Conservation (phyloP, 2,329 filamentous ascomycete genomes). For the Fusarium cicatricum region DNA sequence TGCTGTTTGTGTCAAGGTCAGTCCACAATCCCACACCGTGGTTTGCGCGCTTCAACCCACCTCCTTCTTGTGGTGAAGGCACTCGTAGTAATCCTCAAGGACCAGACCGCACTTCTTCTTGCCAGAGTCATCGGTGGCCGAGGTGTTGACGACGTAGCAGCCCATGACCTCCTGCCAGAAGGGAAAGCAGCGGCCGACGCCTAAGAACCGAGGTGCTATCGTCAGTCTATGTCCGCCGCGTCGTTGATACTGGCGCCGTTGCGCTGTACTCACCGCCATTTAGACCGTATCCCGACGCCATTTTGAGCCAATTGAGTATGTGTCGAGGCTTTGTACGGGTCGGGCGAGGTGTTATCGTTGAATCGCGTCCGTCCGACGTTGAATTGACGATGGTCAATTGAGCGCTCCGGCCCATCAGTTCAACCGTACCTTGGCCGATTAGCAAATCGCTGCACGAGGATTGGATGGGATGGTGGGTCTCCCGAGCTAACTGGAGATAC, state of each 20-base stretch:
- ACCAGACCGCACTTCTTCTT: constrained; percentile 87
- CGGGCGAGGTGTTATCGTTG: constrained; percentile 33
- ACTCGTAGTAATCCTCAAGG: constrained; percentile 98
- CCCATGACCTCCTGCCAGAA: constrained; percentile 99
- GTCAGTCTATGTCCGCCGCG: constrained; percentile 32
- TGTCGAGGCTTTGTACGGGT: constrained; percentile 39
- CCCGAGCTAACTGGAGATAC: constrained; percentile 20
- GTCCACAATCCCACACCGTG: not conserved
- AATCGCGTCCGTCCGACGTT: constrained; percentile 37
- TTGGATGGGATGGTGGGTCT: constrained; percentile 28
- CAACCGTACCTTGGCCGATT: constrained; percentile 40
- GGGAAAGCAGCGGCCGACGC: constrained; percentile 86
- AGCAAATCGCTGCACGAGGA: constrained; percentile 37
- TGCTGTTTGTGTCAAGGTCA: constrained; percentile 62
- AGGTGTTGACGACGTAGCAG: constrained; percentile 96
- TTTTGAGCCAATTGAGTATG: constrained; percentile 53
- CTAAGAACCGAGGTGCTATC: constrained; percentile 47
- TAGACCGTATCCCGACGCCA: constrained; percentile 86
- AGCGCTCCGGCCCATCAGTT: constrained; percentile 36
- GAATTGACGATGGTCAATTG: constrained; percentile 29
- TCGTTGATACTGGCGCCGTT: not conserved
- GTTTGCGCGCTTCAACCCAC: constrained; percentile 59
- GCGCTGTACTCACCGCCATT: constrained; percentile 70
- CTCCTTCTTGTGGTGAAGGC: constrained; percentile 99
- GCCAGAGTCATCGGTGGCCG: constrained; percentile 77